phyloP scores from a whole-genome alignment of 2,329 filamentous ascomycete species.

The Clarireedia paspali region DNA sequence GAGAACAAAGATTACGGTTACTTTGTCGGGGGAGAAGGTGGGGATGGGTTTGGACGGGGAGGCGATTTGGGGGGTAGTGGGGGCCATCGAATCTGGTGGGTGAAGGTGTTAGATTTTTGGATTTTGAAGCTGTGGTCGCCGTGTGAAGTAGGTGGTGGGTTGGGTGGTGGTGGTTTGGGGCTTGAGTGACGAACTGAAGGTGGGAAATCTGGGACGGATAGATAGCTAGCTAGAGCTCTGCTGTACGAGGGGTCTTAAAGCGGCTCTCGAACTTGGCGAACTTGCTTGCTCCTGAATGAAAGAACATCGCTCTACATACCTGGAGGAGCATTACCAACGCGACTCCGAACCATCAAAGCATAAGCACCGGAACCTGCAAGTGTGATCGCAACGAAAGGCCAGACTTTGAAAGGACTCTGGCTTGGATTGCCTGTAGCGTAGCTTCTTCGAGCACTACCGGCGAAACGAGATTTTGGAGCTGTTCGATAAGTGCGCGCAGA shows the following conservation, averaged over 20 bases:
- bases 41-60: constrained; percentile 50
- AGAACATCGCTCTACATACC: constrained; percentile 6
- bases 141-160: background rate
- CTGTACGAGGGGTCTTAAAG: constrained; percentile 15
- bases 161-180: background rate
- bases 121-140: background rate
- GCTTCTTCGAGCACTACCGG: constrained; percentile 17
- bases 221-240: background rate
- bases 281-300: background rate
- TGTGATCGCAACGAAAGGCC: constrained; percentile 35
- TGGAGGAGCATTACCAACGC: constrained; percentile 29
- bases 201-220: background rate
- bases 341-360: constrained; percentile 41
- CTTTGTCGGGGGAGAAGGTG: constrained; percentile 65
- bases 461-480: constrained; percentile 13
- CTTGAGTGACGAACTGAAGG: background rate
- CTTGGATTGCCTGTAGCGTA: constrained; percentile 27
- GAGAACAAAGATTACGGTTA: constrained; percentile 94
- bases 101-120: background rate
- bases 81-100: constrained; percentile 3
- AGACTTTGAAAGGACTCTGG: constrained; percentile 30
- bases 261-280: constrained; percentile 19
- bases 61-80: constrained; percentile 29
- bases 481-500: constrained; percentile 13
- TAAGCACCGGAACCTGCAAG: constrained; percentile 41